A percentile compares a stretch with the other conserved stretches of the same genome.
These are phyloP conservation scores for Cunninghamia lanceolata DNA, from an alignment of 75 land plant species.

Conservation along the genomic window DNA sequence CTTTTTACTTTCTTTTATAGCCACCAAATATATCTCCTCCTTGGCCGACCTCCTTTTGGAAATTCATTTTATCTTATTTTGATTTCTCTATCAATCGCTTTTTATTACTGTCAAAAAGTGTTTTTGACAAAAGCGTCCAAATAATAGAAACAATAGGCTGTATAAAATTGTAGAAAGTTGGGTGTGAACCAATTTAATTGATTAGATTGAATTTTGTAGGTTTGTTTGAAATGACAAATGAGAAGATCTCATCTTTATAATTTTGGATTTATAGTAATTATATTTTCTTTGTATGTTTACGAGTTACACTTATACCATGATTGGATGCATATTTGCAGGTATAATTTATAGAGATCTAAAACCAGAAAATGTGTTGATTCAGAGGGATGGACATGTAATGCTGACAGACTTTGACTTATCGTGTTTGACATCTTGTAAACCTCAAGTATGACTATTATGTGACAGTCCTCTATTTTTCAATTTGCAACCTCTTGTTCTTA, in stretches of 20 bases:
- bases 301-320: not conserved
- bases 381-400: conserved; percentile 65
- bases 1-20: too few relatives aligned
- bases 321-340: conserved; percentile 33
- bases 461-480: not conserved
- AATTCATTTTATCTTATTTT: too few relatives aligned
- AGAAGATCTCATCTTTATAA: not conserved
- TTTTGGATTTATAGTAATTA: not conserved
- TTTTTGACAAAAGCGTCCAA: too few relatives aligned
- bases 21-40: too few relatives aligned
- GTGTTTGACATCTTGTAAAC: conserved; percentile 72
- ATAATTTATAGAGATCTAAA: conserved; percentile 82
- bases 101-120: too few relatives aligned
- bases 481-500: not conserved
- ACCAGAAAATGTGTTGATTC: conserved; percentile 82
- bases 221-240: not conserved
- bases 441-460: conserved; percentile 38
- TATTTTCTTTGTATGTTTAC: not conserved
- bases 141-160: too few relatives aligned
- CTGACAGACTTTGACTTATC: conserved; percentile 88
- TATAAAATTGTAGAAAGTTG: too few relatives aligned
- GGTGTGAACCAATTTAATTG: too few relatives aligned
- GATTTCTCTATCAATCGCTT: too few relatives aligned
- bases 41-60: too few relatives aligned
- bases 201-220: too few relatives aligned